These are phyloP conservation scores for Rutstroemia sp. DNA, from an alignment of 2,329 filamentous ascomycete species.

Conservation along the genomic window DNA sequence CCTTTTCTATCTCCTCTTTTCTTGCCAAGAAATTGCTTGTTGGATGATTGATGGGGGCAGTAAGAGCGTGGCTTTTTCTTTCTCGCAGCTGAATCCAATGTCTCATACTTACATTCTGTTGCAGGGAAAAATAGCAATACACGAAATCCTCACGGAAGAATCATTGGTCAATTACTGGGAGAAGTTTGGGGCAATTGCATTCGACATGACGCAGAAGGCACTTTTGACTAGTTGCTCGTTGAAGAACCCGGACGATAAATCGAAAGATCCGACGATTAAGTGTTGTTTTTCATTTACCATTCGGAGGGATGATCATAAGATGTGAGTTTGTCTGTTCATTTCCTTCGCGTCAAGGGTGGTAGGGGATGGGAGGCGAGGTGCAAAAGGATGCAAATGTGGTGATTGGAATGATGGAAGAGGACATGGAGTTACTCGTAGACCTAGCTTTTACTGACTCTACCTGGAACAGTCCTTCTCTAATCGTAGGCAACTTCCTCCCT, in stretches of 20 bases:
- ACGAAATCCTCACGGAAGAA: slow-evolving; percentile 93
- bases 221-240: slow-evolving; percentile 89
- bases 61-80: slow-evolving; percentile 6
- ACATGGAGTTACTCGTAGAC: no score
- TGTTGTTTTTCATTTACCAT: slow-evolving; percentile 99
- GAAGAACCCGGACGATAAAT: slow-evolving; percentile 68
- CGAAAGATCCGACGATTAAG: slow-evolving; percentile 66
- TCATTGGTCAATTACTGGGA: slow-evolving; percentile 98
- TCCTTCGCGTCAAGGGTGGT: background rate
- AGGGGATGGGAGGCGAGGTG: no score
- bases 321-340: slow-evolving; percentile 53
- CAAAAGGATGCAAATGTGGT: no score
- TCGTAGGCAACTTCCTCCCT: slow-evolving; percentile 93
- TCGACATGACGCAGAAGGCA: slow-evolving; percentile 88
- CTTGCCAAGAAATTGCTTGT: background rate
- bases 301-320: slow-evolving; percentile 86
- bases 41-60: background rate
- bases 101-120: background rate
- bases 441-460: background rate
- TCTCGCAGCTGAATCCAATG: background rate
- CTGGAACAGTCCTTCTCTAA: slow-evolving; percentile 69
- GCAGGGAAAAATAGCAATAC: slow-evolving; percentile 86
- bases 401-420: no score
- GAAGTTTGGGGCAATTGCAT: slow-evolving; percentile 96
- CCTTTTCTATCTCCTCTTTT: background rate